phyloP scores from a whole-genome alignment of 306 rosid genomes.

The Prunus mira region DNA sequence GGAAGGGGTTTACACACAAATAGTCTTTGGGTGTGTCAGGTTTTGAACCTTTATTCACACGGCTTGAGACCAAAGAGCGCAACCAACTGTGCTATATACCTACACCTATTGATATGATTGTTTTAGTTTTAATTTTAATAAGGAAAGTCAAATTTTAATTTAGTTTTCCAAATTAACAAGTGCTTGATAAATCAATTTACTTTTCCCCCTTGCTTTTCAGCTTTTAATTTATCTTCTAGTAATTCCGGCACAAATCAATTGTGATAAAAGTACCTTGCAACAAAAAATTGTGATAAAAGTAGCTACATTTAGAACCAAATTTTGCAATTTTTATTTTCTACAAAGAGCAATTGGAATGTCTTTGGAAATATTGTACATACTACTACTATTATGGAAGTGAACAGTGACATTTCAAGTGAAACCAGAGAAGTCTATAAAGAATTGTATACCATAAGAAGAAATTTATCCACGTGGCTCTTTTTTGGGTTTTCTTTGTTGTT shows the following conservation, averaged over 20 bases:
- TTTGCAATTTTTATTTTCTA: not conserved
- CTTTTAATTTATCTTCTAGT: too few species aligned
- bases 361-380: not conserved
- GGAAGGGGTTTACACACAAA: too few species aligned
- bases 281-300: too few species aligned
- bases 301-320: too few species aligned
- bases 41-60: too few species aligned
- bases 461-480: not conserved
- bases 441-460: not conserved
- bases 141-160: too few species aligned
- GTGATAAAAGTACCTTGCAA: too few species aligned
- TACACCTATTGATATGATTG: too few species aligned
- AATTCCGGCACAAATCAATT: not conserved
- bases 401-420: not conserved
- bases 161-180: not conserved
- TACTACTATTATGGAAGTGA: not conserved
- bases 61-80: rapidly evolving
- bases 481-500: not conserved
- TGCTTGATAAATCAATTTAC: not conserved
- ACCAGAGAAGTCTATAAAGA: not conserved
- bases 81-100: too few species aligned
- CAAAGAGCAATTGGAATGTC: not conserved
- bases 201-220: too few species aligned
- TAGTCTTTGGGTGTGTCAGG: too few species aligned
- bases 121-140: too few species aligned